Conservation (phyloP, 2,329 filamentous ascomycete species). For the Fusarium sp. region DNA sequence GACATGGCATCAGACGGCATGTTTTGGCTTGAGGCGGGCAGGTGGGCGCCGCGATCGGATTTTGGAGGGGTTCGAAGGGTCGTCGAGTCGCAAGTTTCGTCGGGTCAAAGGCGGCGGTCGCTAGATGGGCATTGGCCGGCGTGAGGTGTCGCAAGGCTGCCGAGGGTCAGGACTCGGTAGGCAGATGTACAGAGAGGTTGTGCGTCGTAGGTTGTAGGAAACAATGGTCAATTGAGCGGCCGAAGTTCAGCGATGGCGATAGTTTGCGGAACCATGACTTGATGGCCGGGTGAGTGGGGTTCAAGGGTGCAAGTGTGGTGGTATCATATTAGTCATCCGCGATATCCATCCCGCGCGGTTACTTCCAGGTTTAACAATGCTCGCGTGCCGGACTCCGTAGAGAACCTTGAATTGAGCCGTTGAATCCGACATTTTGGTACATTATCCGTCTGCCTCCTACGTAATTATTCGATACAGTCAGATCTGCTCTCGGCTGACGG, state of each 20-base stretch:
- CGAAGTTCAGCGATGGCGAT: conserved; percentile 38
- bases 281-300: conserved; percentile 37
- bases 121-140: conserved; percentile 31
- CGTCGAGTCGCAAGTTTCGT: conserved; percentile 25
- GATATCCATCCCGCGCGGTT: conserved; percentile 34
- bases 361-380: not conserved
- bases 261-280: conserved; percentile 42
- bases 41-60: conserved; percentile 37
- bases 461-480: not conserved
- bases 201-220: conserved; percentile 14
- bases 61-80: conserved; percentile 29
- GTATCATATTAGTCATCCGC: conserved; percentile 40
- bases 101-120: conserved; percentile 4
- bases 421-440: not conserved
- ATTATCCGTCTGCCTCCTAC: conserved; percentile 13
- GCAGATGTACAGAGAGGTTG: conserved; percentile 7
- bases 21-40: conserved; percentile 37
- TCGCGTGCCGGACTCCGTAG: conserved; percentile 10
- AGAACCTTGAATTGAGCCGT: not conserved
- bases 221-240: conserved; percentile 25
- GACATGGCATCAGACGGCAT: conserved; percentile 46
- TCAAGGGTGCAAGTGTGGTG: conserved; percentile 27
- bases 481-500: not conserved
- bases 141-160: not conserved
- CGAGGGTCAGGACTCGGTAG: not conserved